Percentiles rank a stretch among this genome's conserved stretches.
Evolutionary conservation across 768 basidiomycete species (phyloP).

Genomic region (Megacollybia marginata): DNA sequence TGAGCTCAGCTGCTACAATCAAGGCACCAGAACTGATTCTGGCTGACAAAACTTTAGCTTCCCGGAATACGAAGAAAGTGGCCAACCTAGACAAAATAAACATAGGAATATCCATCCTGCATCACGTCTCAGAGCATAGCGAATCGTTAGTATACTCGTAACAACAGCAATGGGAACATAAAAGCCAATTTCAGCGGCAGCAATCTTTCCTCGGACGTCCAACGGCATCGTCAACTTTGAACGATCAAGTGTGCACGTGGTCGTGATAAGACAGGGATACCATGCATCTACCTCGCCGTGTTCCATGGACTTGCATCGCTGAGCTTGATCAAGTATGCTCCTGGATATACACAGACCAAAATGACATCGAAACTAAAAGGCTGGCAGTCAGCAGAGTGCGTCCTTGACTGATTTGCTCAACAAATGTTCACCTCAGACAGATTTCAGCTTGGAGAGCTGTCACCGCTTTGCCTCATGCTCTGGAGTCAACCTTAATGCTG

Average conservation of each 20-base stretch:
- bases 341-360: constrained; percentile 67
- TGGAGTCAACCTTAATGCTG: constrained; percentile 65
- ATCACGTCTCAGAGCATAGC: constrained; percentile 50
- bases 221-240: constrained; percentile 13
- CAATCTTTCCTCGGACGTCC: constrained; percentile 40
- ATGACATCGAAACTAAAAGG: constrained; percentile 45
- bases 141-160: constrained; percentile 36
- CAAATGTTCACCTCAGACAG: constrained; percentile 24
- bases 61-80: neutral
- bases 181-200: constrained; percentile 51
- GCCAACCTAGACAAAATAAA: constrained; percentile 51
- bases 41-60: constrained; percentile 26
- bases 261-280: neutral
- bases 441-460: constrained; percentile 75
- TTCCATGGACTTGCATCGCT: constrained; percentile 63
- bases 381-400: constrained; percentile 61
- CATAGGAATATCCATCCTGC: constrained; percentile 66
- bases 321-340: constrained; percentile 74
- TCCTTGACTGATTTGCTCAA: constrained; percentile 4
- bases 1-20: constrained; percentile 45
- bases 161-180: constrained; percentile 50
- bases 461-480: constrained; percentile 71
- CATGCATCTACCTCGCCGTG: constrained; percentile 73
- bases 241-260: neutral
- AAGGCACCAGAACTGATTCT: constrained; percentile 52